phyloP scores from a whole-genome alignment of 176 grass and related monocot species.

The barley (Hordeum vulgare) region MorexV3_pseudomolecules_assembly NC_058522.1:116747449-116747948 shows the following conservation, averaged over 20 bases:
- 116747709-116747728: not conserved
- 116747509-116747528: too few relatives aligned
- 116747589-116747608: not conserved
- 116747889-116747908: not conserved
- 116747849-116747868: not conserved
- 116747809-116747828: not conserved
- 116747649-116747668: not conserved
- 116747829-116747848: not conserved
- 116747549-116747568: not conserved
- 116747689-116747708: not conserved
- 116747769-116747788: not conserved
- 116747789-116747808: not conserved
- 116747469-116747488: too few relatives aligned
- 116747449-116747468: too few relatives aligned
- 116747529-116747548: too few relatives aligned
- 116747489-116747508: too few relatives aligned
- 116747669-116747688: not conserved
- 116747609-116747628: not conserved
- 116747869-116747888: not conserved
- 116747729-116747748: not conserved
- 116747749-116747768: not conserved
- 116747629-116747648: not conserved
- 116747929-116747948: not conserved
- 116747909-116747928: not conserved
- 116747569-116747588: not conserved